Evolutionary conservation across 164 flowering plant species (phyloP).

Genomic region (Berberis vulgaris): DNA sequence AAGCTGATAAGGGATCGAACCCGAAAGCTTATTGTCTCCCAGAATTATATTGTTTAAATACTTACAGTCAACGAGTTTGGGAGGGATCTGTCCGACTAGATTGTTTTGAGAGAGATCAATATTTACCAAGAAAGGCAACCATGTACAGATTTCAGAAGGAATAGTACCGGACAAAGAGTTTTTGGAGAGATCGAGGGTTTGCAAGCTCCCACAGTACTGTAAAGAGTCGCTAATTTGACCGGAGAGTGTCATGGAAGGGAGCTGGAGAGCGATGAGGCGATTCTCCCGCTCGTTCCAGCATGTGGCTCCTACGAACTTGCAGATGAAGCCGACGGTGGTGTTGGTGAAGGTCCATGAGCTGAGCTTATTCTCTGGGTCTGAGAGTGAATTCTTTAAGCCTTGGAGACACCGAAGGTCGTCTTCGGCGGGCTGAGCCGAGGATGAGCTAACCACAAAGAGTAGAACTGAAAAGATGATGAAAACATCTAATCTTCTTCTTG

Average conservation of each 20-base stretch:
- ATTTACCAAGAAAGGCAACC: slow-evolving; percentile 26
- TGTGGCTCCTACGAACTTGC: slow-evolving; percentile 25
- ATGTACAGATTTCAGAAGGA: slow-evolving; percentile 24
- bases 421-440: slow-evolving; percentile 10
- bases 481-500: neutral
- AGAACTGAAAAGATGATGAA: neutral
- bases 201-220: slow-evolving; percentile 22
- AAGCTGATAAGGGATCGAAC: slow-evolving; percentile 25
- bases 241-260: slow-evolving; percentile 14
- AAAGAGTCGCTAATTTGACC: slow-evolving; percentile 25
- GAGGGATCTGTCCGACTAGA: slow-evolving; percentile 27
- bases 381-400: slow-evolving; percentile 19
- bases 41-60: slow-evolving; percentile 24
- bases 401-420: slow-evolving; percentile 30
- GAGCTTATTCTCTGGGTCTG: slow-evolving; percentile 19
- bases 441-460: neutral
- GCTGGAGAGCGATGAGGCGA: slow-evolving; percentile 21
- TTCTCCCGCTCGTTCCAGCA: slow-evolving; percentile 39
- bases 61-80: slow-evolving; percentile 20
- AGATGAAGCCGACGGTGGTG: slow-evolving; percentile 19
- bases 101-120: slow-evolving; percentile 31
- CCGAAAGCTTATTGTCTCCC: slow-evolving; percentile 20
- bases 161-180: slow-evolving; percentile 27
- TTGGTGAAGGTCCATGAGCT: slow-evolving; percentile 25
- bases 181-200: slow-evolving; percentile 22